These are phyloP conservation scores for Yarrowia yakushimensis DNA, from an alignment of 805 yeast genomes.

Conservation along the genomic window DNA sequence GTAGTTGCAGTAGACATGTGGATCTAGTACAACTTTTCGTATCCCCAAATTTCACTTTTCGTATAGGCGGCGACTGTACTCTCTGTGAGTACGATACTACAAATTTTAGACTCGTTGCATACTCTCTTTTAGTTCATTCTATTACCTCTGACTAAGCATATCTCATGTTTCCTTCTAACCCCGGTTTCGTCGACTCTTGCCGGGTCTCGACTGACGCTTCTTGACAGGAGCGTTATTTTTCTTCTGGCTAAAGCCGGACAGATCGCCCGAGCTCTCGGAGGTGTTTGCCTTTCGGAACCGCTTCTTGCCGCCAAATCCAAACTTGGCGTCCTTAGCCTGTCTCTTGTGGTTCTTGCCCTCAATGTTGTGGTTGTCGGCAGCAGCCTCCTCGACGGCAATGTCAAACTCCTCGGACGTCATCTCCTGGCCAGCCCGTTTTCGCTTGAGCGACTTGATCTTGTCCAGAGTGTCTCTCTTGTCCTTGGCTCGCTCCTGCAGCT, in stretches of 20 bases:
- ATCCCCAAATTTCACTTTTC: too few relatives aligned
- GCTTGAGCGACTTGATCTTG: slow-evolving; percentile 83
- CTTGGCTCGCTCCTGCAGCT: slow-evolving; percentile 87
- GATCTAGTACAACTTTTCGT: too few relatives aligned
- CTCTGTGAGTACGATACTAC: too few relatives aligned
- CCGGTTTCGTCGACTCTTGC: slow-evolving; percentile 7
- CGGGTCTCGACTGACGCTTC: slow-evolving; percentile 1
- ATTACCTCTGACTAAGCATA: not conserved
- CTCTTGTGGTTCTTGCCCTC: slow-evolving; percentile 60
- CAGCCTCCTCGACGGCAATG: slow-evolving; percentile 88
- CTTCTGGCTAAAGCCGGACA: slow-evolving; percentile 52
- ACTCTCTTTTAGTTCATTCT: too few relatives aligned
- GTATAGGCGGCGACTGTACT: too few relatives aligned
- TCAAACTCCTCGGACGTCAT: slow-evolving; percentile 73
- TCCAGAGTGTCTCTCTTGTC: slow-evolving; percentile 89
- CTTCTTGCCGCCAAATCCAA: slow-evolving; percentile 76
- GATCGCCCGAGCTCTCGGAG: slow-evolving; percentile 65
- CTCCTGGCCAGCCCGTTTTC: slow-evolving; percentile 77
- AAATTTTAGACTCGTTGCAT: too few relatives aligned
- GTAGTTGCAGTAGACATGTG: too few relatives aligned
- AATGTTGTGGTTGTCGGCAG: slow-evolving; percentile 53
- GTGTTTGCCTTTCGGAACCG: slow-evolving; percentile 70
- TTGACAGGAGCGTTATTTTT: slow-evolving; percentile 48
- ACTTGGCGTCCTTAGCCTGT: slow-evolving; percentile 64
- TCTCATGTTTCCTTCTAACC: not conserved